These are phyloP conservation scores for Ophiognomonia clavigignenti-juglandacearum DNA, from an alignment of 2,329 filamentous ascomycete species.

Conservation along the genomic window DNA sequence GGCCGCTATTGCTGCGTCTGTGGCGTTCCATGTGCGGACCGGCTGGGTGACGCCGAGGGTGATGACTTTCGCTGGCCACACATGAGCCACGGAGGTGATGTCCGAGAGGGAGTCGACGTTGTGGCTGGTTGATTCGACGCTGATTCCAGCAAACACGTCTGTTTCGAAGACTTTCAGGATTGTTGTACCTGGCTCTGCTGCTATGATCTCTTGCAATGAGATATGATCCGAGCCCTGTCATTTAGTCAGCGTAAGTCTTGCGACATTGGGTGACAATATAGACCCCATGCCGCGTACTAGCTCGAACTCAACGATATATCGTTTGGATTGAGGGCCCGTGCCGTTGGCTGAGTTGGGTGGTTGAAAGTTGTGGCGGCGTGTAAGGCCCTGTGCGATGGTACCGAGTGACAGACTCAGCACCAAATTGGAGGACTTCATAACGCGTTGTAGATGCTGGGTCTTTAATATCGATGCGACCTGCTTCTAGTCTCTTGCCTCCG, in stretches of 20 bases:
- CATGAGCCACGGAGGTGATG: slow-evolving; percentile 4
- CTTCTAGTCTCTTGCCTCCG: too few species aligned
- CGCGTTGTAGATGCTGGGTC: background rate
- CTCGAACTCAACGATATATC: slow-evolving; percentile 7
- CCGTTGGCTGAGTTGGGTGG: slow-evolving; percentile 1
- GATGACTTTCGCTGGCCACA: slow-evolving; percentile 7
- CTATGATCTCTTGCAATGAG: slow-evolving; percentile 1
- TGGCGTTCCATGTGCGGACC: slow-evolving; percentile 6
- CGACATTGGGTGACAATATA: too few species aligned
- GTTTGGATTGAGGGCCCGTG: slow-evolving; percentile 1
- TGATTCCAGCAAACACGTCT: slow-evolving; percentile 12
- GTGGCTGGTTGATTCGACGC: slow-evolving; percentile 7
- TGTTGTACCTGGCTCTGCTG: slow-evolving; percentile 1
- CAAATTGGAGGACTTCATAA: background rate
- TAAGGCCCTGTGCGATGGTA: background rate
- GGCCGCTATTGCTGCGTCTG: slow-evolving; percentile 2
- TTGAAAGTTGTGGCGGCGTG: background rate
- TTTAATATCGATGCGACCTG: too few species aligned
- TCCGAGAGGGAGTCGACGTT: slow-evolving; percentile 7
- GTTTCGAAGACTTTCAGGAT: slow-evolving; percentile 7
- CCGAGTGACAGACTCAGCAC: background rate
- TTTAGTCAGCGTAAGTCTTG: background rate
- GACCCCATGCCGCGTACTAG: background rate
- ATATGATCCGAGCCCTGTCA: slow-evolving; percentile 3
- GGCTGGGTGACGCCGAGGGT: slow-evolving; percentile 2